A percentile compares a stretch with the other conserved stretches of the same genome.
Conservation (phyloP, 257 asterid genomes). For the Henckelia pumila region DNA sequence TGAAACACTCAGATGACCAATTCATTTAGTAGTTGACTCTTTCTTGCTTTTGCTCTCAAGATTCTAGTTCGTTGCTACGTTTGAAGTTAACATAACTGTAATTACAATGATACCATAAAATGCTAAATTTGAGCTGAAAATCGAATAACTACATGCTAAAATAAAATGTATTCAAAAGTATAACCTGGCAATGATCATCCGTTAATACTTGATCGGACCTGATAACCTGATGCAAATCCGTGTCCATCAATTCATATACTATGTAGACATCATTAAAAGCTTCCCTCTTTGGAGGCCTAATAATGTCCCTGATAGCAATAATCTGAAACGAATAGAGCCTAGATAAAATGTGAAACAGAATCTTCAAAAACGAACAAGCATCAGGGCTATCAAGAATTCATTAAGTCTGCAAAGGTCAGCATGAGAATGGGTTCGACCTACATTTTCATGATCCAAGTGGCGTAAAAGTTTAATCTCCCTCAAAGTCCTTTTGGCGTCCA, state of each 20-base stretch:
- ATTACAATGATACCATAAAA: no score
- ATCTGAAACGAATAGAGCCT: constrained; percentile 44
- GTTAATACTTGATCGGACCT: constrained; percentile 72
- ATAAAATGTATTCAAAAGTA: constrained; percentile 1
- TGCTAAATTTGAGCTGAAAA: no score
- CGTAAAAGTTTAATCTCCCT: constrained; percentile 78
- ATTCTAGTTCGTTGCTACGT: no score
- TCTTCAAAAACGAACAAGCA: background rate
- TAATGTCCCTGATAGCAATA: constrained; percentile 74
- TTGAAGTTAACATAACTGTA: no score
- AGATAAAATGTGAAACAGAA: background rate
- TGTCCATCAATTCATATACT: no score
- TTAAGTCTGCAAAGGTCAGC: background rate
- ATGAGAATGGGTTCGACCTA: constrained; percentile 21
- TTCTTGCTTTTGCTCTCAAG: no score
- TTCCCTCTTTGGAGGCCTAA: constrained; percentile 67
- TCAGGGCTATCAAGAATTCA: background rate
- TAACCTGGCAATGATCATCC: constrained; percentile 83
- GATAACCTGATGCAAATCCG: constrained; percentile 87
- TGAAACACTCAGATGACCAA: no score
- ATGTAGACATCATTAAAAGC: constrained; percentile 75
- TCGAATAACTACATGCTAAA: background rate
- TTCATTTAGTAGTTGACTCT: no score
- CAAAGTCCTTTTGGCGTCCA: constrained; percentile 84
- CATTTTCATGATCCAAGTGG: constrained; percentile 86